Percentiles rank a stretch among this genome's conserved stretches.
phyloP scores from a whole-genome alignment of 495 filamentous ascomycete species.

The Clavariopsis aquatica region DNA sequence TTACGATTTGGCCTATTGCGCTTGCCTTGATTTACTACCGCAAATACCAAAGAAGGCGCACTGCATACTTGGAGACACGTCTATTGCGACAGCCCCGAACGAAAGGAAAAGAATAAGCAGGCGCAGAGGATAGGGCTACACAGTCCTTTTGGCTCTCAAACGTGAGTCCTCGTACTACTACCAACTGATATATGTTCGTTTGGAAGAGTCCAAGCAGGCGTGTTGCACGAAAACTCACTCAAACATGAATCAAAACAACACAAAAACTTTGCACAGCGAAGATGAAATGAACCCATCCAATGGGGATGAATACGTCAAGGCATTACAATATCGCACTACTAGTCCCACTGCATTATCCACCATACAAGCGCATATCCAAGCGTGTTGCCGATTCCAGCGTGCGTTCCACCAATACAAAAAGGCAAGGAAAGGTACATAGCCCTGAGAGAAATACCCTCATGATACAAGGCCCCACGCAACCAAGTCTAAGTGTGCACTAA shows the following conservation, averaged over 20 bases:
- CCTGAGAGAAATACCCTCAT: neutral
- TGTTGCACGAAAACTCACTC: neutral
- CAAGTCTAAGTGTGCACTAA: slow-evolving; percentile 27
- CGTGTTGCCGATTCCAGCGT: too few relatives aligned
- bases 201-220: neutral
- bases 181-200: too few relatives aligned
- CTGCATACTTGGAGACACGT: too few relatives aligned
- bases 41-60: neutral
- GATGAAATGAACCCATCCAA: neutral
- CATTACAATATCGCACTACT: neutral
- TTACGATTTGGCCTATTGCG: neutral
- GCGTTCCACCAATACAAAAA: slow-evolving; percentile 4
- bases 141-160: too few relatives aligned
- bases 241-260: neutral
- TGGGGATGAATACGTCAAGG: neutral
- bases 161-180: too few relatives aligned
- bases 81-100: too few relatives aligned
- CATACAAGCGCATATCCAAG: neutral
- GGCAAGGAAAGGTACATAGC: slow-evolving; percentile 2
- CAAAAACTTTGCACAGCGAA: neutral
- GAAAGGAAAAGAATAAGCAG: too few relatives aligned
- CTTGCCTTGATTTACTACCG: neutral
- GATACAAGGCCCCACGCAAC: slow-evolving; percentile 19
- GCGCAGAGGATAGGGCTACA: too few relatives aligned
- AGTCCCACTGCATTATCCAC: neutral